These are phyloP conservation scores for Apiosordaria backusii DNA, from an alignment of 495 filamentous ascomycete species.

Conservation along the genomic window DNA sequence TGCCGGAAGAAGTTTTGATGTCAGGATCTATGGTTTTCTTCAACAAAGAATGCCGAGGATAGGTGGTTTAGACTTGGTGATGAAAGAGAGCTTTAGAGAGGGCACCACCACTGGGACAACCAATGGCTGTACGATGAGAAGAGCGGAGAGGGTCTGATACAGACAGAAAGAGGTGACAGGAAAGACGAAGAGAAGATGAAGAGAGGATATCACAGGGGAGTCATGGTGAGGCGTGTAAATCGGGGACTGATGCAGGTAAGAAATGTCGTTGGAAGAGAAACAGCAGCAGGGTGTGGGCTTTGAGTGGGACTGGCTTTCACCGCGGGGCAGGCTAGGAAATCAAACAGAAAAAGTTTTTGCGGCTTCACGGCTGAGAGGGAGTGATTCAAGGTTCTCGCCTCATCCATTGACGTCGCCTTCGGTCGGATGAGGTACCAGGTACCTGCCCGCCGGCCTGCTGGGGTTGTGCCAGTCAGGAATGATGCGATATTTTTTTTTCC, in stretches of 20 bases:
- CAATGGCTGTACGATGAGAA: no score
- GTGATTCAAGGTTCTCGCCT: slow-evolving; percentile 23
- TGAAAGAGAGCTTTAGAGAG: slow-evolving; percentile 4
- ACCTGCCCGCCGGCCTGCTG: slow-evolving; percentile 8
- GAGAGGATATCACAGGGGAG: slow-evolving; percentile 24
- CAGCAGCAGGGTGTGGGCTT: slow-evolving; percentile 10
- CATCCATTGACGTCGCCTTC: slow-evolving; percentile 25
- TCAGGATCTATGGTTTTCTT: slow-evolving; percentile 4
- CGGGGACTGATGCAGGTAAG: neutral
- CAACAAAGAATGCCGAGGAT: slow-evolving; percentile 35
- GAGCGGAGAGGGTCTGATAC: neutral
- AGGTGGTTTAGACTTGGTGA: slow-evolving; percentile 9
- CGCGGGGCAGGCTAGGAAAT: slow-evolving; percentile 25
- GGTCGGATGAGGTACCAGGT: slow-evolving; percentile 13
- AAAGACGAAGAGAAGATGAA: slow-evolving; percentile 15
- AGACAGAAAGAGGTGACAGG: slow-evolving; percentile 13
- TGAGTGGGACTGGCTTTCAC: slow-evolving; percentile 12
- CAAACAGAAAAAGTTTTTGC: slow-evolving; percentile 23
- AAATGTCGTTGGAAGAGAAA: slow-evolving; percentile 13
- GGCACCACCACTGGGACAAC: neutral
- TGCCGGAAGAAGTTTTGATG: slow-evolving; percentile 12
- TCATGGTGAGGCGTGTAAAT: slow-evolving; percentile 20
- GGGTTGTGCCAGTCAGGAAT: slow-evolving; percentile 15
- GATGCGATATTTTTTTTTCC: slow-evolving; percentile 31
- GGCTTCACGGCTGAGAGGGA: slow-evolving; percentile 5